These are phyloP conservation scores for Cercospora brassicicola DNA, from an alignment of 2,329 filamentous ascomycete species.

Conservation along the genomic window DNA sequence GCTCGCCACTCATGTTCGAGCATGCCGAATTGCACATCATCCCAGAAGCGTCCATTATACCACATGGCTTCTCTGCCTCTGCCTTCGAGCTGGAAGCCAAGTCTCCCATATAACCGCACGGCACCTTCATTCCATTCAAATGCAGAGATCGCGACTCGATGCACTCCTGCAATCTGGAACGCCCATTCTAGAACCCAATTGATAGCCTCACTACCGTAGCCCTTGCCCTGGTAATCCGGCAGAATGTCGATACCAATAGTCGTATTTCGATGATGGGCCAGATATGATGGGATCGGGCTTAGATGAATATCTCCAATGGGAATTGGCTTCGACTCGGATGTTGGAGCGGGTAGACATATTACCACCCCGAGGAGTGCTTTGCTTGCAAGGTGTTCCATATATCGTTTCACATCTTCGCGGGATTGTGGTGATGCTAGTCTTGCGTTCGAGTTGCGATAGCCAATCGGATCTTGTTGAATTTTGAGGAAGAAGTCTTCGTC, in stretches of 20 bases:
- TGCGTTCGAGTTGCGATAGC: slow-evolving; percentile 22
- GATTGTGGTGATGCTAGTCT: slow-evolving; percentile 37
- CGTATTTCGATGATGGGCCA: slow-evolving; percentile 46
- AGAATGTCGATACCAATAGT: slow-evolving; percentile 46
- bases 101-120: slow-evolving; percentile 45
- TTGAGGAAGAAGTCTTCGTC: slow-evolving; percentile 35
- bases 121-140: slow-evolving; percentile 50
- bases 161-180: slow-evolving; percentile 48
- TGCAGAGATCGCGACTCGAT: slow-evolving; percentile 47
- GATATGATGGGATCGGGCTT: slow-evolving; percentile 20
- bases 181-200: slow-evolving; percentile 52
- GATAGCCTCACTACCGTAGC: slow-evolving; percentile 53
- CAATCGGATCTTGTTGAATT: slow-evolving; percentile 23
- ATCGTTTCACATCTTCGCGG: slow-evolving; percentile 33
- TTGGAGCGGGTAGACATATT: slow-evolving; percentile 39
- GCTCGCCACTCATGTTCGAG: slow-evolving; percentile 8
- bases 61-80: slow-evolving; percentile 46
- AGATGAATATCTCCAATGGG: slow-evolving; percentile 40
- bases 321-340: slow-evolving; percentile 6
- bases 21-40: slow-evolving; percentile 29
- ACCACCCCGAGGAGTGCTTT: slow-evolving; percentile 41
- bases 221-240: slow-evolving; percentile 41
- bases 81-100: slow-evolving; percentile 52
- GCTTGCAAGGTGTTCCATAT: slow-evolving; percentile 27
- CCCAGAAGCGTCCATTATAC: slow-evolving; percentile 44